Evolutionary conservation across 179 eudicot genomes (phyloP), one percentile per base, ranked within the genome.

Genomic region (Beta macrorhiza): DNA sequence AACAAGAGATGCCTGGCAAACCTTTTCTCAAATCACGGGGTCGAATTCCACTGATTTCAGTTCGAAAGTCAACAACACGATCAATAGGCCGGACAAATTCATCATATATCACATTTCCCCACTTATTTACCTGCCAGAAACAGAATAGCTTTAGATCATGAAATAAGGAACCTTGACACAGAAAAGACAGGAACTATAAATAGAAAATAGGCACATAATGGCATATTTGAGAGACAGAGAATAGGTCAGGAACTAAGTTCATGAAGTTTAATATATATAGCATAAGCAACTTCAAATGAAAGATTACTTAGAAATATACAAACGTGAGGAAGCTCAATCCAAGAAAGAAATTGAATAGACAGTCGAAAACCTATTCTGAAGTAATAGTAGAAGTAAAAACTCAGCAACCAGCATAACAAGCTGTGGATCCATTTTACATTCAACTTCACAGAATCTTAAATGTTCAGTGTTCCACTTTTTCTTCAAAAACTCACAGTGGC

Each of bases 91-190:
- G 94, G 74, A 95, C 99, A 89, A 73, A 89, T 82, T 93, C 98
- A 83, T 95, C 97, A 84, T 91, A 94, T 85, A 93, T 29, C 62
- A 94, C 92, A 85, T 92, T 93, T 87, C 99, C 99, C 98, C 97
- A 95, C 82, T 90, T 88, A 79, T 95, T 95, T 63, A 93, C 99
- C 99, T 95, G 97, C 74, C 68, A 87, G 11, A 84, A 76, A 75
- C 80, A 82, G 76, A 86, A 82, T 83, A 79, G 78, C 56, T 75
- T 83, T 88, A 79, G 84, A 55, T 78, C 53, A 82, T 56, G 67
- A 83, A 37, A 83, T 63, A 72, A 72, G 73, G 63, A 49, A 77
- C 59, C 62, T 72, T 55, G 58, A 25, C 53, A 51, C 67, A 74
- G 16, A 44, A 7, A 22, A 47, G 37, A 17, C 1, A 13, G 37